Base-by-base conservation (phyloP, 192 early-diverging fungal genomes). In the Podila minutissima region DNA sequence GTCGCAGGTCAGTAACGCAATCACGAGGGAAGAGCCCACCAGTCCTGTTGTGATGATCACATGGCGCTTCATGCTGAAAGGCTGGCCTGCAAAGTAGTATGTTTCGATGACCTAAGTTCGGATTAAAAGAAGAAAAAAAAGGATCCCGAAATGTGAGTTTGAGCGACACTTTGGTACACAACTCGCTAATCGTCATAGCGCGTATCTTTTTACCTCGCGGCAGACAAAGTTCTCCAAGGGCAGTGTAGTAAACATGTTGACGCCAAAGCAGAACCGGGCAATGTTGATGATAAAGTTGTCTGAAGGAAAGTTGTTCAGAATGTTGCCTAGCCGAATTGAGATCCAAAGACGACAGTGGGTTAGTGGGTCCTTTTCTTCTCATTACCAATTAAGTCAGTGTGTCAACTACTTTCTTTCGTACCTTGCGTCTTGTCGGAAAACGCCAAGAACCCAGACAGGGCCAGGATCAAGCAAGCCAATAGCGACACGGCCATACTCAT, bases 181-280 rank as follows among this genome's bases (percentile, higher is more conserved):
- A 2, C 19, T 1, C 26, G 62, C 64, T 33, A 68, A 13, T 29
- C 32, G 11, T 55, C 8, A 26, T n/a, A n/a, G 53, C 2, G 8
- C 22, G 2, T 69, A 3, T 11, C 5, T 26, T 37, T 22, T 74
- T 81, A 91, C 93, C 85, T 96, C 94, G 38, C 96, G 89, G 61
- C 94, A 94, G 35, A 98, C 96, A 84, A 98, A 94, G 8, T 91
- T 88, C 67, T 98, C 96, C 78, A 96, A 86, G 5, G 96, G 96
- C 51, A 95, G 90, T 29, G 96, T 97, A 9, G 96, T 92, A 63
- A 98, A 96, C 96, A 98, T 98, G 87, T 98, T 97, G 31, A 96
- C 86, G 5, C 92, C 96, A 82, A 98, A 97, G 33, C 89, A 89
- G 57, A 96, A 86, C 12, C 96, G 90, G 29, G 96, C 93, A 67